Evolutionary conservation across 2,329 filamentous ascomycete species (phyloP).

Genomic region (Chrysoporthe austroafricana): DNA sequence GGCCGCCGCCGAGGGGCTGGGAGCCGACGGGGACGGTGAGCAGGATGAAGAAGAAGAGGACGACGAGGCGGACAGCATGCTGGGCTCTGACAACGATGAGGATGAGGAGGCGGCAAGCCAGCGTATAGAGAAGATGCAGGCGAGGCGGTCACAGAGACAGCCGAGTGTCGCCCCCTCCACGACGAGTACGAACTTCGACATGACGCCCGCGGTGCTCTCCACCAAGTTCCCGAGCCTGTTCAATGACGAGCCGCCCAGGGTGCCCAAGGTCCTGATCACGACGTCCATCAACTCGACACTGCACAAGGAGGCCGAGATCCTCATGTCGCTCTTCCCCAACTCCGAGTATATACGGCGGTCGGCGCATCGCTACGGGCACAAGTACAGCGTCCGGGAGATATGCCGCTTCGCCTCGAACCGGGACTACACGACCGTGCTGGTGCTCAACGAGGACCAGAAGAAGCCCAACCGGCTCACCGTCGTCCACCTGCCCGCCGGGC

Average conservation of each 20-base stretch:
- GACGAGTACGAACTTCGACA: constrained; percentile 65
- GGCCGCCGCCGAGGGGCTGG: constrained; percentile 47
- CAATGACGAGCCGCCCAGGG: constrained; percentile 58
- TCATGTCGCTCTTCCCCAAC: constrained; percentile 85
- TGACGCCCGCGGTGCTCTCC: constrained; percentile 62
- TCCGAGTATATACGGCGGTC: constrained; percentile 84
- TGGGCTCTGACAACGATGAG: constrained; percentile 65
- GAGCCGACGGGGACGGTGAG: constrained; percentile 49
- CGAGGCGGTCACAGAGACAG: constrained; percentile 50
- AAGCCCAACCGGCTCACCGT: constrained; percentile 65
- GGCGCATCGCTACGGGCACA: constrained; percentile 81
- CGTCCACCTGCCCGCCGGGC: constrained; percentile 65
- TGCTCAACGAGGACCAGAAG: constrained; percentile 90
- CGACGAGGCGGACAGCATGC: constrained; percentile 77
- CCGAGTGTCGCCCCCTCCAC: constrained; percentile 60
- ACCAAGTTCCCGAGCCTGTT: constrained; percentile 68
- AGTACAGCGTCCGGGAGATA: constrained; percentile 92
- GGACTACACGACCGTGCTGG: constrained; percentile 80
- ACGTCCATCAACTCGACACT: constrained; percentile 88
- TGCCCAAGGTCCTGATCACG: constrained; percentile 88
- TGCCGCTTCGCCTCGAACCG: constrained; percentile 80
- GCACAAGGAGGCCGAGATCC: constrained; percentile 78
- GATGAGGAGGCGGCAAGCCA: constrained; percentile 47
- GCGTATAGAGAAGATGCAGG: constrained; percentile 46
- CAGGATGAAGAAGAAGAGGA: constrained; percentile 54